Evolutionary conservation across 331 rosid genomes (phyloP).

Genomic region (Spiraea crenata): DNA sequence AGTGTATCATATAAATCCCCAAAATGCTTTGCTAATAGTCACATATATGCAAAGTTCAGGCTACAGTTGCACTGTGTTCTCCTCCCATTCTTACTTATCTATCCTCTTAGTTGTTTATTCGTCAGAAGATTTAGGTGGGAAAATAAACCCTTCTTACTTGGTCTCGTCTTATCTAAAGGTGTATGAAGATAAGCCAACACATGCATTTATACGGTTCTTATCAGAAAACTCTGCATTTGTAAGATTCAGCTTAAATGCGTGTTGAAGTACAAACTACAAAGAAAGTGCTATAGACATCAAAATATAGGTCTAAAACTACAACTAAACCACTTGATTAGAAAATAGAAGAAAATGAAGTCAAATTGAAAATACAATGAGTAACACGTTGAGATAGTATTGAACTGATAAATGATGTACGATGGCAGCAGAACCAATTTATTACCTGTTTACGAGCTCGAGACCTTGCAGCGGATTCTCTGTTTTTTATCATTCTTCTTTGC

Average conservation of each 20-base stretch:
- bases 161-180: not conserved
- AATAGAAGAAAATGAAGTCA: not conserved
- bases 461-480: constrained; percentile 96
- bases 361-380: not conserved
- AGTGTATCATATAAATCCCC: not conserved
- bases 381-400: not conserved
- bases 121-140: not conserved
- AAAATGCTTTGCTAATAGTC: not conserved
- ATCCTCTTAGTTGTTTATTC: not conserved
- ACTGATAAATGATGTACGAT: not conserved
- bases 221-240: not conserved
- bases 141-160: not conserved
- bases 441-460: constrained; percentile 99
- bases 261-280: constrained; percentile 11
- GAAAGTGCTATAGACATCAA: constrained; percentile 5
- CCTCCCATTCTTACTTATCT: not conserved
- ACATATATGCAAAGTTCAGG: not conserved
- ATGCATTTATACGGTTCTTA: constrained; percentile 2
- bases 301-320: constrained; percentile 3
- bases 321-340: not conserved
- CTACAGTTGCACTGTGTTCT: not conserved
- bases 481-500: constrained; percentile 94
- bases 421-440: not conserved
- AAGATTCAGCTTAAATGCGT: not conserved
- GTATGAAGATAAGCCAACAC: not conserved